Base-by-base conservation (phyloP, 2,329 filamentous ascomycete species). In the Aspergillus costaricaensis region DNA sequence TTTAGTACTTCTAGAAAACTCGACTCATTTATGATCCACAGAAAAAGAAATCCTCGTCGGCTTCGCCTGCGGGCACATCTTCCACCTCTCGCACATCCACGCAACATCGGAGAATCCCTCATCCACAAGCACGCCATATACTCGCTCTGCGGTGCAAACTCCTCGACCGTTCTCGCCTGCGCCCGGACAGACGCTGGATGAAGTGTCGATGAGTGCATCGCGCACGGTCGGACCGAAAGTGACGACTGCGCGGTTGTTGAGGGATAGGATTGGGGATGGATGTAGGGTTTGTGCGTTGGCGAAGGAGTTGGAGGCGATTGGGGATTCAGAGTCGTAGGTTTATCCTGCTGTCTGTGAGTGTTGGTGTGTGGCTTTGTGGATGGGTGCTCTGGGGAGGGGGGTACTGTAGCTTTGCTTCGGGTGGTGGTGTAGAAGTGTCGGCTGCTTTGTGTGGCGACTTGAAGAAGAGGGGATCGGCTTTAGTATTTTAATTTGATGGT, bases 151-250 rank as follows among this genome's bases (percentile, higher is more conserved):
- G 9, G 65, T 67, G 41, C 67, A 71, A 56, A 62, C 70, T 50
- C 61, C 70, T 44, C 48, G 64, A 49, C 57, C 68, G 55, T 59
- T 69, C 63, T 52, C 69, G 21, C 62, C 58, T 12, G 58, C 62
- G 7, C 63, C 56, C 19, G 60, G 58, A 2, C 57, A 51, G 17
- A 64, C 69, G 5, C 39, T 67, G 12, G 68, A 76, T 5, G 73
- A 75, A 23, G 55, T 58, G 25, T 62, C 67, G 36, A 64, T 68
- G 49, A 70, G 65, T 48, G 74, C 66, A 47, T 78, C 77, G 55
- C 74, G 79, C 39, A 91, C 89, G 56, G 87, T 98, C 6, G 91
- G 91, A 0, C 86, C 89, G 30, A 97, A 97, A 77, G 92, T 96
- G 27, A 95, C 91, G 65, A 91, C 92, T 72, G 92, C 93, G 41